Evolutionary conservation across 2,329 filamentous ascomycete species (phyloP), one percentile per base, ranked within the genome.

Genomic region (Pestalotiopsis sp.): DNA sequence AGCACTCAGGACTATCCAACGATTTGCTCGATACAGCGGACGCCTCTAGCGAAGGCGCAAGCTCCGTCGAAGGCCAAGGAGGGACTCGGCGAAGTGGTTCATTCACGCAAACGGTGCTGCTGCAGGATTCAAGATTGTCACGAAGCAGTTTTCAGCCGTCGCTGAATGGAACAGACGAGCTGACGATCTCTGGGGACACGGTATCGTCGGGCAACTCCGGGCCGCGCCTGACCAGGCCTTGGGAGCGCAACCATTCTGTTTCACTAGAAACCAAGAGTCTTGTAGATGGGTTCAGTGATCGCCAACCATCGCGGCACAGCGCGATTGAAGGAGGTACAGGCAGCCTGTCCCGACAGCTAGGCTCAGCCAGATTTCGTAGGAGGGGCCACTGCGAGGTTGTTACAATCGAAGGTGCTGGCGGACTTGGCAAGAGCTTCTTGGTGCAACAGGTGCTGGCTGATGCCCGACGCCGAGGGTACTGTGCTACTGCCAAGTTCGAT

Each of bases 401-500:
- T 23, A 84, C 85, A 17, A 85, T 92, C 66, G 87, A 90, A 72
- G 90, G 90, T 38, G 83, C 86, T 13, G 88, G 86, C 3, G 90
- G 90, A 0, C 79, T 91, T n/a, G 90, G 90, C 17, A 92, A 92
- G 77, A 91, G 86, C 71, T 88, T 87, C 69, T 82, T 92, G 17
- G 87, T 91, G 31, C 88, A 91, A 73, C 89, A 88, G 9, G 86
- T 91, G 4, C 83, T 91, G 57, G 81, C 86, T 2, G 89, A 91
- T 71, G 87, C 87, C 17, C 83, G 89, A 64, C 84, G 86, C 60
- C 85, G 86, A 69, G 90, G 90, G 2, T 91, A 91, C 74, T 91
- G 88, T 73, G 88, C 89, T 6, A 90, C 88, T 39, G 87, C 89
- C 56, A 91, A 91, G 74, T 91, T 91, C 69, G 90, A 92, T 73